Base-by-base conservation (phyloP, 257 asterid species). In the Gentiana dahurica region DNA sequence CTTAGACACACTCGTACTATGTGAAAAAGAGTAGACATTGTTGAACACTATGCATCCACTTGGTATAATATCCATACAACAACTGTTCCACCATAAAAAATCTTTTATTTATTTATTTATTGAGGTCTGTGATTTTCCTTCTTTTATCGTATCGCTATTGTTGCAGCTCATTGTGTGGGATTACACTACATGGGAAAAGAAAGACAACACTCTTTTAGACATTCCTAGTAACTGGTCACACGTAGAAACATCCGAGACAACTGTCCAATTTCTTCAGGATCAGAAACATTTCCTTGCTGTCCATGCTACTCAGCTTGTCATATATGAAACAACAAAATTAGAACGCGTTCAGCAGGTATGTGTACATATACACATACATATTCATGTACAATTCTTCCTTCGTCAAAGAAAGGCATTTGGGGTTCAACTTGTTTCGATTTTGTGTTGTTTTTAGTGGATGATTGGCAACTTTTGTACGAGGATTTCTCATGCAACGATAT, bases 221-320 rank as follows among this genome's bases (percentile, higher is more conserved):
- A 79, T 79, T 59, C 71, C 89, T 6, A 43, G 55, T 0, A 85
- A 73, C 4, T 79, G 82, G 89, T 39, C 49, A 55, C 81, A 81
- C 9, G 66, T 84, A 10, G 77, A 71, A 57, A 48, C 60, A 13
- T 64, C 86, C 36, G 91, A 85, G 73, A 82, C 88, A 2, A 52
- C 47, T 32, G 66, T 88, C 36, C 78, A 85, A 47, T 80, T 79
- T 32, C 80, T 77, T 71, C 79, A 60, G 63, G 86, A 85, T 55
- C 71, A 85, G 61, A 61, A 48, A n/a, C 80, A 65, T 52, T 81
- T 85, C 56, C 95, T 88, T 36, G 88, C 67, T 2, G 84, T 88
- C 10, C 94, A 85, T 13, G 91, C 82, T 75, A 79, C 91, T 58
- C 97, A 81, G 62, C 89, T 88, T 12, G 90, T 90, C 5, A 66